These are phyloP conservation scores for Kwoniella botswanensis DNA, from an alignment of 768 basidiomycete genomes.

Conservation along the genomic window DNA sequence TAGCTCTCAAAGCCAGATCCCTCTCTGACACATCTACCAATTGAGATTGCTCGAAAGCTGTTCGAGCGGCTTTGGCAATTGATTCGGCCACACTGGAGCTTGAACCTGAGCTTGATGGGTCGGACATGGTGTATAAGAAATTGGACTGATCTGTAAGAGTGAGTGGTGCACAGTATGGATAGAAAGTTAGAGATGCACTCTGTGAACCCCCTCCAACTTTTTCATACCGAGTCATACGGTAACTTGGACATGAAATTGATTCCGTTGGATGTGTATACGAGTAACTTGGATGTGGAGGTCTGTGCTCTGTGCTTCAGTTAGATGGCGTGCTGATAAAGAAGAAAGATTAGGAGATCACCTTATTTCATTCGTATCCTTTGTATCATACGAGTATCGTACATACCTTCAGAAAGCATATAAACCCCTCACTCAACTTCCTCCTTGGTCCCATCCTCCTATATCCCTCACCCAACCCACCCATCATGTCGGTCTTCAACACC, in stretches of 20 bases:
- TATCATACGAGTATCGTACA: background rate
- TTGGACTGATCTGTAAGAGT: background rate
- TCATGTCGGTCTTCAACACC: constrained; percentile 22
- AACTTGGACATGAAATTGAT: background rate
- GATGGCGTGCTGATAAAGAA: constrained; percentile 9
- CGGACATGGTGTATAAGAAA: constrained; percentile 9
- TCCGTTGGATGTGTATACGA: background rate
- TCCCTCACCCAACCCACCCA: background rate
- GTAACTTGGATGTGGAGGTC: background rate
- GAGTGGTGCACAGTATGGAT: no score
- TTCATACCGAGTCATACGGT: background rate
- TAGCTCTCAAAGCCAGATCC: constrained; percentile 71
- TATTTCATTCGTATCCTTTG: background rate
- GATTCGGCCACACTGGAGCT: constrained; percentile 53
- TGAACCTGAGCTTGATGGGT: constrained; percentile 23
- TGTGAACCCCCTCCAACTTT: background rate
- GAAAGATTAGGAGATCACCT: background rate
- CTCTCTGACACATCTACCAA: constrained; percentile 73
- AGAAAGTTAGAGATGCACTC: no score
- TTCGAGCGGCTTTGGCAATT: constrained; percentile 79
- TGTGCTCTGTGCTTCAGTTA: background rate
- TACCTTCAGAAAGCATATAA: background rate
- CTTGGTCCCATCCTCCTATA: background rate
- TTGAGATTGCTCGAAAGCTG: constrained; percentile 85
- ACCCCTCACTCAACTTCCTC: background rate